Base-by-base conservation (phyloP, 352 stramenopile genomes). In the Globisporangium emineosum region DNA sequence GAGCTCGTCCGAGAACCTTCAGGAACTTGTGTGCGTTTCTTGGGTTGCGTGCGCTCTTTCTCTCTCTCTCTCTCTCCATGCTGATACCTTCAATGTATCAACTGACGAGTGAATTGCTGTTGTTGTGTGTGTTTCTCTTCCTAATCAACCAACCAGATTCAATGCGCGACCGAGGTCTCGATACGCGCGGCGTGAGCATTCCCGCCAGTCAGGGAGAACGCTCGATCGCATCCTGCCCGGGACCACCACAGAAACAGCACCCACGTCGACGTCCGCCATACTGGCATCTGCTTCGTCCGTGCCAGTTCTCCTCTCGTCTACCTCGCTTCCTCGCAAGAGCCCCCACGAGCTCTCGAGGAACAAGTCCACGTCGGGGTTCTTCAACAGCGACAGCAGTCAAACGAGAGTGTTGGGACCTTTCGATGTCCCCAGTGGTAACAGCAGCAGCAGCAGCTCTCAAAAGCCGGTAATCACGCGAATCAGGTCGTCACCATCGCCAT, bases 151-250 rank as follows among this genome's bases (percentile, higher is more conserved):
- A n/a, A 17, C 5, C 37, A 81, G 73, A 1, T 62, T 82, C 33
- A 86, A 77, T 59, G 65, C 71, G 9, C 78, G 75, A 1, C 78
- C 82, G 35, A 76, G 80, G 5, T 79, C 80, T 13, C 77, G 78
- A 45, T 89, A 86, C 40, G 80, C 80, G 8, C 75, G 80, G 3
- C 72, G 79, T 62, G 80, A 88, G 35, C 56, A 71, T 67, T 62
- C 66, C 8, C 57, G 61, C 0, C 56, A 68, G 33, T 61, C 74
- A 45, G 55, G 74, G n/a, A 72, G 66, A 59, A 55, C 73, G 32
- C 60, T 79, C 1, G 65, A 74, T 32, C 73, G 74, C n/a, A 79
- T 89, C 17, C 62, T 68, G 0, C 69, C 72, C n/a, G n/a, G n/a
- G n/a, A n/a, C n/a, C n/a, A n/a, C n/a, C n/a, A n/a, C n/a, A n/a